Evolutionary conservation across 345 rosid genomes (phyloP).

Genomic region (Bruguiera parviflora): DNA sequence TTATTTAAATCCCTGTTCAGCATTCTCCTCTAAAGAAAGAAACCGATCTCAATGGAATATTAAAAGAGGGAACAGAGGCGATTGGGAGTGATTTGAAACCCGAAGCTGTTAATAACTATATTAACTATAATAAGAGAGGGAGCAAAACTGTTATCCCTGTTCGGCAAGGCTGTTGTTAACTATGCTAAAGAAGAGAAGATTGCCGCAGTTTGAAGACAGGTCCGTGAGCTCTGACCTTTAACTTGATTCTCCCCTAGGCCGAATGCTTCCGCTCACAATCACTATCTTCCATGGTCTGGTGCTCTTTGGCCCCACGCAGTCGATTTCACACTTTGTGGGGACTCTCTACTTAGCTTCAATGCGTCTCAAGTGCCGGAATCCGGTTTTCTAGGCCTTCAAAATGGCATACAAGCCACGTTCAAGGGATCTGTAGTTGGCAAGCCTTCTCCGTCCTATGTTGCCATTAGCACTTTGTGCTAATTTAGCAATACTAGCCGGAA

Average conservation of each 20-base stretch:
- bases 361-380: not conserved
- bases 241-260: not conserved
- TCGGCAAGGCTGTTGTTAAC: no score
- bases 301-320: not conserved
- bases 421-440: constrained; percentile 9
- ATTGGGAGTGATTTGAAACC: not conserved
- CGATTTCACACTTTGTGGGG: constrained; percentile 1
- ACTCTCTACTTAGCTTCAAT: constrained; percentile 9
- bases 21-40: not conserved
- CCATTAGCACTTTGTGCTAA: no score
- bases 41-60: not conserved
- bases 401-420: not conserved
- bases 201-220: constrained; percentile 7
- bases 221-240: not conserved
- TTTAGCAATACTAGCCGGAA: no score
- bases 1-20: not conserved
- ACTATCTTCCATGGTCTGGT: constrained; percentile 7
- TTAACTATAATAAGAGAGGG: no score
- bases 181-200: constrained; percentile 16
- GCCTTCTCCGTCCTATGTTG: not conserved
- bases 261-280: not conserved
- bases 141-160: no score
- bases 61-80: not conserved
- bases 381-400: not conserved
- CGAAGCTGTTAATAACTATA: not conserved